phyloP scores from a whole-genome alignment of 2,329 filamentous ascomycete genomes.

The Emergomyces pasteurianus region DNA sequence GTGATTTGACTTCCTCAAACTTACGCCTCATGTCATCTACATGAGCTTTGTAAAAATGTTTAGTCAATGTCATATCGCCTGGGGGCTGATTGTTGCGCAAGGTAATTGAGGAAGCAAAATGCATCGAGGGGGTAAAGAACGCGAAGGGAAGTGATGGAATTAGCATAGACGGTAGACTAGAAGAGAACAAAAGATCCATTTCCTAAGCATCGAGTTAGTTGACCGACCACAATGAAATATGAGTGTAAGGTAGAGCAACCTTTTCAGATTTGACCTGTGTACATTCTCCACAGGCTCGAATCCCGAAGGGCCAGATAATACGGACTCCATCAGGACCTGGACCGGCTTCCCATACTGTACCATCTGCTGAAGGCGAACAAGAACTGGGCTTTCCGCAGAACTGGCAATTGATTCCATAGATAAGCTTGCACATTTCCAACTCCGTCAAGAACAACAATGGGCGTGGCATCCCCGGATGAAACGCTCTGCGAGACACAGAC shows the following conservation, averaged over 20 bases:
- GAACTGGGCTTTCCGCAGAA: conserved; percentile 44
- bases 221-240: conserved; percentile 6
- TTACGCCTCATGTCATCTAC: conserved; percentile 51
- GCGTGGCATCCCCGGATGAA: conserved; percentile 55
- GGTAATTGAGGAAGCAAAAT: conserved; percentile 47
- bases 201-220: conserved; percentile 42
- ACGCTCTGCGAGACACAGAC: conserved; percentile 54
- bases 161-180: conserved; percentile 47
- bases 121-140: conserved; percentile 49
- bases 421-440: conserved; percentile 63
- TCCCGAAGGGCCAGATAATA: conserved; percentile 59
- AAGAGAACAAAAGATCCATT: conserved; percentile 54
- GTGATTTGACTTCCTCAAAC: conserved; percentile 50
- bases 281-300: conserved; percentile 56
- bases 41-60: conserved; percentile 53
- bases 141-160: conserved; percentile 58
- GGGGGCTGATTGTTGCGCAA: conserved; percentile 40
- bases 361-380: conserved; percentile 16
- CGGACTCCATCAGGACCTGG: conserved; percentile 50
- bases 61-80: conserved; percentile 43
- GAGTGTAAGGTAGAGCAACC: conserved; percentile 38
- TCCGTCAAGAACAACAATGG: conserved; percentile 56
- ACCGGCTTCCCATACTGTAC: conserved; percentile 45
- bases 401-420: conserved; percentile 53
- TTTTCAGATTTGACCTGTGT: conserved; percentile 49